Percentiles rank a stretch among this genome's conserved stretches.
Conservation (phyloP, 192 early-diverging fungal genomes). For the Coemansia sp. region DNA sequence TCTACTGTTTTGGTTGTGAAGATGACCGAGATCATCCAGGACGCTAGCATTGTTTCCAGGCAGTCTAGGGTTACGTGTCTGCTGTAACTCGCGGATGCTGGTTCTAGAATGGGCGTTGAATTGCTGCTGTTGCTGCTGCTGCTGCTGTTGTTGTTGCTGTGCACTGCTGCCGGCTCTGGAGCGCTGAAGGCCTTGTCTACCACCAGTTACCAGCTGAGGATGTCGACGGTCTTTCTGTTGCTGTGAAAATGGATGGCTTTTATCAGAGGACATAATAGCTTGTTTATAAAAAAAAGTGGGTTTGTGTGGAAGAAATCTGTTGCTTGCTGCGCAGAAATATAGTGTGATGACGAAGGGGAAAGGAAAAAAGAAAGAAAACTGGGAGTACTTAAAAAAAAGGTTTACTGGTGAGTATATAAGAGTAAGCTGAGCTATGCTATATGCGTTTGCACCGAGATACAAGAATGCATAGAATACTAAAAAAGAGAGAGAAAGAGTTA, state of each 20-base stretch:
- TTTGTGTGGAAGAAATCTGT: too few relatives aligned
- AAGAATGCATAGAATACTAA: background rate
- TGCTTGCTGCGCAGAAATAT: background rate
- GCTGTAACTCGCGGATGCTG: slow-evolving; percentile 30
- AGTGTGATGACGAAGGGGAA: too few relatives aligned
- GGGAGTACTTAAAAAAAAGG: too few relatives aligned
- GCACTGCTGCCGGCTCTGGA: background rate
- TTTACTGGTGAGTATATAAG: too few relatives aligned
- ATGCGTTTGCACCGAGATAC: too few relatives aligned
- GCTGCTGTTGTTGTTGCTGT: slow-evolving; percentile 13
- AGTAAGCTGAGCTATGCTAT: too few relatives aligned
- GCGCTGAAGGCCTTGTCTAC: too few relatives aligned
- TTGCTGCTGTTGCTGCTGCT: slow-evolving; percentile 11
- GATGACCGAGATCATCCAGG: slow-evolving; percentile 33
- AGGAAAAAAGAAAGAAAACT: too few relatives aligned
- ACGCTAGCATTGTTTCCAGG: slow-evolving; percentile 15
- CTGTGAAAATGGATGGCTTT: background rate
- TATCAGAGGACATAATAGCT: too few relatives aligned
- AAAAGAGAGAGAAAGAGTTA: background rate
- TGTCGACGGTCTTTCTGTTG: background rate
- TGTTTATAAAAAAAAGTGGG: background rate
- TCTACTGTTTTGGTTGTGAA: slow-evolving; percentile 22
- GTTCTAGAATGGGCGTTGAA: slow-evolving; percentile 36
- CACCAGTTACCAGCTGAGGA: too few relatives aligned
- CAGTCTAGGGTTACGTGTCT: slow-evolving; percentile 18